Base-by-base conservation (phyloP, 306 rosid species). In the Lithocarpus polystachyus region DNA sequence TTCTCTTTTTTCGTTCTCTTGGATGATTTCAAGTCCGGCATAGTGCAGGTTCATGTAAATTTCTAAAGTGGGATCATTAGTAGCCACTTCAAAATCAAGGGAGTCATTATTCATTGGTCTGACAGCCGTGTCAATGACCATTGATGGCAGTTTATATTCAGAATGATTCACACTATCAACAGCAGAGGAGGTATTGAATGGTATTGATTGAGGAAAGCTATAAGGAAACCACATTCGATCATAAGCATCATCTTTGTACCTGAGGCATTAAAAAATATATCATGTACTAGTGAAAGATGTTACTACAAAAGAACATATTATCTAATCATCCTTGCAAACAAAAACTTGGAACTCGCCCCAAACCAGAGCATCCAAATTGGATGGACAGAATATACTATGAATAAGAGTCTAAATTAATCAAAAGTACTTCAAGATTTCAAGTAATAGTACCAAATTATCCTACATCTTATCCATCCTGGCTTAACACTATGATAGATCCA, bases 161-260 rank as follows among this genome's bases (percentile, higher is more conserved):
- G 29, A n/a, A n/a, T 23, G 67, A 1, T 11, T 4, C 14, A 23
- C 2, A 5, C 17, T 4, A 15, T 59, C 67, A 15, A 79, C 24
- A 8, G 29, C n/a, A 9, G 3, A 29, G 2, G 67, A 20, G 56
- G 89, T 85, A 18, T 23, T 35, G 6, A 85, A 5, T 45, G 62
- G 37, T 31, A 26, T 18, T 57, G 71, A 81, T 0, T 40, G 35
- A 2, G 23, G 19, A 17, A n/a, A n/a, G 72, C 54, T 73, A 77
- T 28, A 79, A 24, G 94, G 88, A 15, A 1, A 0, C 92, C 94
- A 90, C 23, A 28, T 29, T 18, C 94, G 85, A 81, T 90, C 94
- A 29, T 71, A 74, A 28, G 7, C 22, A 37, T 90, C 94, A 15
- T 80, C 17, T 1, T 83, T 59, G 28, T 23, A 87, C 84, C 91